Evolutionary conservation across 352 stramenopile genomes (phyloP).

Genomic region (Vaucheria bursata): DNA sequence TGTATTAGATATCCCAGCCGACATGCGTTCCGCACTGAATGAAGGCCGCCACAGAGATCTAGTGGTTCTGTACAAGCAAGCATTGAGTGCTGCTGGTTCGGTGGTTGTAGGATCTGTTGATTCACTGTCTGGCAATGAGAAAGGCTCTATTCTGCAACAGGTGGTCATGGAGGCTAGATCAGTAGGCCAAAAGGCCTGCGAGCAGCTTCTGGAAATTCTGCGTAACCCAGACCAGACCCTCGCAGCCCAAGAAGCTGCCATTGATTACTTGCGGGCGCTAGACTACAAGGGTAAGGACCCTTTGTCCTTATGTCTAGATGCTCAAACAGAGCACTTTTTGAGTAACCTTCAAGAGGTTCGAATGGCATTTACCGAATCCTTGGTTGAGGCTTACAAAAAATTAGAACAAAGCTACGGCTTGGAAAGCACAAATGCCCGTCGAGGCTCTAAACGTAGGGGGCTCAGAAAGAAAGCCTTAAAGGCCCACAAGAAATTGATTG

Average conservation of each 20-base stretch:
- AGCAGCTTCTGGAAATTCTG: constrained; percentile 28
- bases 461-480: no score
- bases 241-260: constrained; percentile 29
- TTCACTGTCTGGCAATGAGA: background rate
- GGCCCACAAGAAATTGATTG: no score
- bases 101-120: background rate
- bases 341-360: background rate
- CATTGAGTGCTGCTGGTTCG: constrained; percentile 7
- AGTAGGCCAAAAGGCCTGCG: constrained; percentile 24
- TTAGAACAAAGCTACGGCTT: no score
- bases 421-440: no score
- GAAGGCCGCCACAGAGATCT: constrained; percentile 36
- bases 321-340: constrained; percentile 17
- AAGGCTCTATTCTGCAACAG: constrained; percentile 8
- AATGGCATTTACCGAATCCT: background rate
- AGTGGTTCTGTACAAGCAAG: constrained; percentile 39
- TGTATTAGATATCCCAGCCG: constrained; percentile 32
- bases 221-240: constrained; percentile 33
- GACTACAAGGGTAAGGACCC: constrained; percentile 31
- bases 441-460: no score
- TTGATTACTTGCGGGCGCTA: constrained; percentile 34
- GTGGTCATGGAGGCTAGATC: constrained; percentile 26
- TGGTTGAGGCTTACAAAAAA: background rate
- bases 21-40: constrained; percentile 36
- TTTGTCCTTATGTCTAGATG: constrained; percentile 30